Conservation (phyloP, 805 yeast species). For the Kuraishia cidri region DNA sequence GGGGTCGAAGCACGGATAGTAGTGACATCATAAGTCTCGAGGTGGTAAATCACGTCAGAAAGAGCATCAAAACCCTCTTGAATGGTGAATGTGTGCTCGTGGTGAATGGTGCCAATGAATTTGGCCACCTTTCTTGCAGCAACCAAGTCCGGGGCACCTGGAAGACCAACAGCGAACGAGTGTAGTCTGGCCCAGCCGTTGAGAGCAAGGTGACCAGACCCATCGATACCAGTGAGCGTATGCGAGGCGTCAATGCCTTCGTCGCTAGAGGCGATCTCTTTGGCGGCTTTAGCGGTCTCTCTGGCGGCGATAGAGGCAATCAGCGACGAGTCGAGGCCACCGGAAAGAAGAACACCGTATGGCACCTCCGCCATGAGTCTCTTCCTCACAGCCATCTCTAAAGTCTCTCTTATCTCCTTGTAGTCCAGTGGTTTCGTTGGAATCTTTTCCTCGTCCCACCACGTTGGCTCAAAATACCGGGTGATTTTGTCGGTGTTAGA, state of each 20-base stretch:
- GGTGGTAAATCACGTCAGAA: conserved; percentile 87
- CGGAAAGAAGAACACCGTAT: conserved; percentile 93
- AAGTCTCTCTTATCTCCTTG: conserved; percentile 60
- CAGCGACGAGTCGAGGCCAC: conserved; percentile 95
- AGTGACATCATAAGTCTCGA: conserved; percentile 97
- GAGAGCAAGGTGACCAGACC: conserved; percentile 70
- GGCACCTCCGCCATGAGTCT: conserved; percentile 99
- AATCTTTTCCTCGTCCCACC: conserved; percentile 82
- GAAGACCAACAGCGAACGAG: conserved; percentile 95
- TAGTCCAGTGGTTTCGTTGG: conserved; percentile 76
- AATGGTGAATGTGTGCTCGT: conserved; percentile 94
- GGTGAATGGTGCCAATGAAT: conserved; percentile 92
- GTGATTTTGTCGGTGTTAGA: conserved; percentile 79
- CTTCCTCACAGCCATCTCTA: conserved; percentile 96
- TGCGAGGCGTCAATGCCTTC: conserved; percentile 54
- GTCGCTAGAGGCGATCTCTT: conserved; percentile 28
- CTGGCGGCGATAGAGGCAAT: conserved; percentile 97
- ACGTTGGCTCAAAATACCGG: conserved; percentile 84
- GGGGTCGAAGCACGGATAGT: conserved; percentile 99
- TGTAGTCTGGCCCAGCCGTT: conserved; percentile 77
- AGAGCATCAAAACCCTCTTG: conserved; percentile 96
- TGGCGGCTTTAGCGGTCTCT: conserved; percentile 78
- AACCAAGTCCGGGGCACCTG: conserved; percentile 94
- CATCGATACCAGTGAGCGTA: conserved; percentile 89
- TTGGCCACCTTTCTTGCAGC: conserved; percentile 97